Percentiles rank a stretch among this genome's conserved stretches.
phyloP scores from a whole-genome alignment of 805 yeast species.

The Torulaspora gathmanii region DNA sequence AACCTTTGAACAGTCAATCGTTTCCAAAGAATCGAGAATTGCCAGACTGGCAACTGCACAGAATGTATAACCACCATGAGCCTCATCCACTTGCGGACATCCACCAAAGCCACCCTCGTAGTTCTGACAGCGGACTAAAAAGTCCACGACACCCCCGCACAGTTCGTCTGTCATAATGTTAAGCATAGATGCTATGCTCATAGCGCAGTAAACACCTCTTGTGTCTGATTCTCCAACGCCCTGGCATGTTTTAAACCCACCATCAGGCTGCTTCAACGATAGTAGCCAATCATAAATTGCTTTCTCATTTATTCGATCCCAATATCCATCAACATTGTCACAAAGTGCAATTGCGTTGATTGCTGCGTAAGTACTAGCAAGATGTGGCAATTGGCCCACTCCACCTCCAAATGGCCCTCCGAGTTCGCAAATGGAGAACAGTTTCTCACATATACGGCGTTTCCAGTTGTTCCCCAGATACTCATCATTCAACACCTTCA shows the following conservation, averaged over 20 bases:
- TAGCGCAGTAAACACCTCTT: constrained; percentile 81
- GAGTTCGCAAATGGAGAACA: constrained; percentile 29
- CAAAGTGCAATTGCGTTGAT: constrained; percentile 55
- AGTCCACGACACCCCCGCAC: constrained; percentile 47
- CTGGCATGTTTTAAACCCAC: constrained; percentile 52
- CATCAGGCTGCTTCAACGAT: constrained; percentile 57
- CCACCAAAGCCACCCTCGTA: constrained; percentile 97
- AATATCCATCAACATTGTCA: constrained; percentile 40
- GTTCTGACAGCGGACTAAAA: constrained; percentile 71
- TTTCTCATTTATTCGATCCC: constrained; percentile 43
- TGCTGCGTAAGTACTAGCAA: constrained; percentile 81
- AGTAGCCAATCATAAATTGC: constrained; percentile 61
- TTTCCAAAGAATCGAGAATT: constrained; percentile 41
- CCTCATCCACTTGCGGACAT: constrained; percentile 67
- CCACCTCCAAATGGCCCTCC: constrained; percentile 88
- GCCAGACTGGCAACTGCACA: constrained; percentile 73
- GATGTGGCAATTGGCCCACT: constrained; percentile 70
- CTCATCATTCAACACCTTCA: constrained; percentile 39
- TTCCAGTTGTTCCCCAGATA: constrained; percentile 28
- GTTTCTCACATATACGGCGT: constrained; percentile 30
- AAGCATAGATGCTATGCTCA: constrained; percentile 65
- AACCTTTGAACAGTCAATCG: constrained; percentile 47
- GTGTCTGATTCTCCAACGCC: constrained; percentile 74
- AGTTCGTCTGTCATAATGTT: constrained; percentile 60
- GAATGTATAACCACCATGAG: constrained; percentile 95